phyloP scores from a whole-genome alignment of 768 basidiomycete species.

The Leccinum ochraceum region DNA sequence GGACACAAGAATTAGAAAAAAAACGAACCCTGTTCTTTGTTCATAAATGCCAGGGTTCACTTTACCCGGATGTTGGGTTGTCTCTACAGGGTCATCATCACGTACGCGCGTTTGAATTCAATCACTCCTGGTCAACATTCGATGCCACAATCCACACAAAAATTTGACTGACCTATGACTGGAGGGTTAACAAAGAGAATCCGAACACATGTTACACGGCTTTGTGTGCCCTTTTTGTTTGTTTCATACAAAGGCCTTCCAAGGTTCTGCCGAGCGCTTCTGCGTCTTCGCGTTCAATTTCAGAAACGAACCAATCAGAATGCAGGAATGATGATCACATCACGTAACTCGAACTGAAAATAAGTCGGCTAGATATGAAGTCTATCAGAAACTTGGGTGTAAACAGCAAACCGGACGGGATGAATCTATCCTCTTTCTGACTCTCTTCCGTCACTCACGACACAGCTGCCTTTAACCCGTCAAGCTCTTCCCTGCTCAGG shows the following conservation, averaged over 20 bases:
- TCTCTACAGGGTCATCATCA: slow-evolving; percentile 12
- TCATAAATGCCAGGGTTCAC: slow-evolving; percentile 16
- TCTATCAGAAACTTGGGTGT: slow-evolving; percentile 14
- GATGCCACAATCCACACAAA: not conserved
- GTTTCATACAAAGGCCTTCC: slow-evolving; percentile 9
- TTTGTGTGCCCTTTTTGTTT: slow-evolving; percentile 19
- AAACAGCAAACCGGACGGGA: slow-evolving; percentile 13
- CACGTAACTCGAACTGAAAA: slow-evolving; percentile 29
- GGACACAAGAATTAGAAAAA: slow-evolving; percentile 5
- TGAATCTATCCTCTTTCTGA: slow-evolving; percentile 16
- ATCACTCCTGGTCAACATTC: slow-evolving; percentile 2
- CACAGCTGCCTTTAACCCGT: slow-evolving; percentile 21
- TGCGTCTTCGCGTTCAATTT: slow-evolving; percentile 11
- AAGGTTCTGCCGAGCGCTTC: slow-evolving; percentile 8
- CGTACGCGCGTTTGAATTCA: slow-evolving; percentile 4
- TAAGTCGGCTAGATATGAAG: slow-evolving; percentile 29
- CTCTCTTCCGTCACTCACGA: slow-evolving; percentile 21
- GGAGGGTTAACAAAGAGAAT: not conserved
- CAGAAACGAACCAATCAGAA: slow-evolving; percentile 21
- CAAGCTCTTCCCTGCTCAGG: slow-evolving; percentile 30
- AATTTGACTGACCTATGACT: slow-evolving; percentile 14
- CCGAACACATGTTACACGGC: not conserved
- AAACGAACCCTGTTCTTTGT: slow-evolving; percentile 15
- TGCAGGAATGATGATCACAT: slow-evolving; percentile 15
- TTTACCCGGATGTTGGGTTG: slow-evolving; percentile 3